Base-by-base conservation (phyloP, 176 grass and related monocot genomes). In the Hsuehochloa calcarea region DNA sequence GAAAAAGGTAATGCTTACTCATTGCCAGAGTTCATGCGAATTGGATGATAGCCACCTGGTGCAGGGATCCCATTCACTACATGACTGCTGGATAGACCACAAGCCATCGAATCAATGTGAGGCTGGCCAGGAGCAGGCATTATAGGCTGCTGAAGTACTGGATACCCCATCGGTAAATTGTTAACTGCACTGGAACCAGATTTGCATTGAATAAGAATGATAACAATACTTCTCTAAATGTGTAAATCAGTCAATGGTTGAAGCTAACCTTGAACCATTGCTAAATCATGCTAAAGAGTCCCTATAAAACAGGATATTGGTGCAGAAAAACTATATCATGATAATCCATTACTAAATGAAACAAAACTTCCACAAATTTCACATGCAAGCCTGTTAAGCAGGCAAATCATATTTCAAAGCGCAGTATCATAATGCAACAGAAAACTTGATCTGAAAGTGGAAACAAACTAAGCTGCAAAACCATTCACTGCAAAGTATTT, bases 91-190 rank as follows among this genome's bases (percentile, higher is more conserved):
- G 96, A 92, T 70, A 96, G 23, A 61, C 92, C 90, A 68, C 92
- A 90, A 64, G 79, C 72, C 87, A 94, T 90, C 3, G 90, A 80
- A 40, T 96, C 97, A 68, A 92, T 70, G 56, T 96, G 92, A 79
- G 97, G 88, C 27, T 92, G 91, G 62, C 93, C 81, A 3, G 91
- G 77, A 82, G 88, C 82, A 81, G 86, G 88, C 66, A 99, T 94
- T n/a, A 83, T 75, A 87, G 90, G 90, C 55, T 99, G 97, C 69
- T 94, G 93, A 79, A 99, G 83, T 80, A 99, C 88, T 46, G 97
- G 97, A 79, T 99, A 99, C 54, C 93, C 97, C 88, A 99, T 99
- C 20, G 97, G 97, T 68, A 96, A 83, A 92, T 91, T 92, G 74
- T 89, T 94, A 82, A 99, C 97, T 99, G 97, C 91, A 92, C 77